Conservation (phyloP, 2,329 filamentous ascomycete species). For the Madurella mycetomatis region DNA sequence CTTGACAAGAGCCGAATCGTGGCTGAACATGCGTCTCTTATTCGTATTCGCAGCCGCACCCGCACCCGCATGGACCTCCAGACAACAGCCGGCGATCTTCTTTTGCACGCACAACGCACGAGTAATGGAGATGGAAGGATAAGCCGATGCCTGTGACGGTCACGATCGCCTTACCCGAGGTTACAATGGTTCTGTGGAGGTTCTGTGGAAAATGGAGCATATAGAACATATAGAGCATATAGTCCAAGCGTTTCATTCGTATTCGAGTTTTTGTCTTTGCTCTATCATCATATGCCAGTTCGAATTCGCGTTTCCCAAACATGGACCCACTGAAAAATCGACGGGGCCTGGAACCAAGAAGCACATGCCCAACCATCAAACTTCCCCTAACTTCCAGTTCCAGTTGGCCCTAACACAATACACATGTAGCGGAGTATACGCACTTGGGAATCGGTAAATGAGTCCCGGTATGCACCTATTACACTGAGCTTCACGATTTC, state of each 20-base stretch:
- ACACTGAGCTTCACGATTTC: background rate
- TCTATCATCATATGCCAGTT: constrained; percentile 6
- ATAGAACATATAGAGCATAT: too few species aligned
- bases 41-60: constrained; percentile 12
- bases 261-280: constrained; percentile 11
- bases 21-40: constrained; percentile 14
- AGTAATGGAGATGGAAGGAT: background rate
- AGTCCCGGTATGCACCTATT: too few species aligned
- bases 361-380: background rate
- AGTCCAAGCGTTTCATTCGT: constrained; percentile 4
- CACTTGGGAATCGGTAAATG: too few species aligned
- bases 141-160: background rate
- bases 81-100: background rate
- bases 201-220: too few species aligned
- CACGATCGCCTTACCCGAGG: too few species aligned
- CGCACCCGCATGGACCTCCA: background rate
- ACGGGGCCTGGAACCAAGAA: background rate
- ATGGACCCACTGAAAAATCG: background rate
- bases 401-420: background rate
- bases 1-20: background rate
- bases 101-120: background rate
- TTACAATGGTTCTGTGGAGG: background rate
- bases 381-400: background rate
- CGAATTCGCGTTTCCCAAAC: constrained; percentile 8
- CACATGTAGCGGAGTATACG: too few species aligned